Conservation (phyloP, 1,284 basidiomycete genomes). For the Ustilago lituana region DNA sequence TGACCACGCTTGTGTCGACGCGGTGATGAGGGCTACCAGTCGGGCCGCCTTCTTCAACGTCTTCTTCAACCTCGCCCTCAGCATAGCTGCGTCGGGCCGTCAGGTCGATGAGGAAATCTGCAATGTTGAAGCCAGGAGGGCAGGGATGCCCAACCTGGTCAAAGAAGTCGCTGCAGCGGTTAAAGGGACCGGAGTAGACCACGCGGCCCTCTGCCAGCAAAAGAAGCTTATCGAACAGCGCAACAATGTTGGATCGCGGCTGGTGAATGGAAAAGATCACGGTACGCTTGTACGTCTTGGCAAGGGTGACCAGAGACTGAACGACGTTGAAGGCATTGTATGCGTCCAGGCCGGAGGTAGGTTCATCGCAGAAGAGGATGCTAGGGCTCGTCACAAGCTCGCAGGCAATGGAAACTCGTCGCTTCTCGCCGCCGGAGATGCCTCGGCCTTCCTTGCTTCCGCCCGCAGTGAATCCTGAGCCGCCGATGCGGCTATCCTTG, state of each 20-base stretch:
- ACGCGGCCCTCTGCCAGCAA: constrained; percentile 76
- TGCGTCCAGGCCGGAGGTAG: constrained; percentile 87
- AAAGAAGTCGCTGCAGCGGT: constrained; percentile 82
- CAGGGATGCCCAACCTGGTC: constrained; percentile 81
- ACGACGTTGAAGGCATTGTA: constrained; percentile 96
- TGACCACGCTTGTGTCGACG: constrained; percentile 32
- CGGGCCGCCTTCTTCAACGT: constrained; percentile 18
- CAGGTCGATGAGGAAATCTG: constrained; percentile 72
- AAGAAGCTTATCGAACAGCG: constrained; percentile 89
- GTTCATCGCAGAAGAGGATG: constrained; percentile 94
- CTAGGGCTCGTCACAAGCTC: constrained; percentile 95
- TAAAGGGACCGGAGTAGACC: constrained; percentile 82
- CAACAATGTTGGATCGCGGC: constrained; percentile 96
- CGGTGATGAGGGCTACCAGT: constrained; percentile 5
- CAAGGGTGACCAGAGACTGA: constrained; percentile 84
- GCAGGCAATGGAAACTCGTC: constrained; percentile 83
- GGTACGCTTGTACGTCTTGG: constrained; percentile 89
- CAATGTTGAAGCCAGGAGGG: constrained; percentile 95
- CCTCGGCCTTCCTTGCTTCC: constrained; percentile 85
- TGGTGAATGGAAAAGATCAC: constrained; percentile 98
- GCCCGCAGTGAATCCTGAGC: constrained; percentile 66
- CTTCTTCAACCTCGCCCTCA: neutral
- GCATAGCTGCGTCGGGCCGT: constrained; percentile 25
- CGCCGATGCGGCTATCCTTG: constrained; percentile 89
- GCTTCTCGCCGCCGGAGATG: constrained; percentile 57